Conservation (phyloP, 495 filamentous ascomycete genomes). For the Trichoderma parareesei region DNA sequence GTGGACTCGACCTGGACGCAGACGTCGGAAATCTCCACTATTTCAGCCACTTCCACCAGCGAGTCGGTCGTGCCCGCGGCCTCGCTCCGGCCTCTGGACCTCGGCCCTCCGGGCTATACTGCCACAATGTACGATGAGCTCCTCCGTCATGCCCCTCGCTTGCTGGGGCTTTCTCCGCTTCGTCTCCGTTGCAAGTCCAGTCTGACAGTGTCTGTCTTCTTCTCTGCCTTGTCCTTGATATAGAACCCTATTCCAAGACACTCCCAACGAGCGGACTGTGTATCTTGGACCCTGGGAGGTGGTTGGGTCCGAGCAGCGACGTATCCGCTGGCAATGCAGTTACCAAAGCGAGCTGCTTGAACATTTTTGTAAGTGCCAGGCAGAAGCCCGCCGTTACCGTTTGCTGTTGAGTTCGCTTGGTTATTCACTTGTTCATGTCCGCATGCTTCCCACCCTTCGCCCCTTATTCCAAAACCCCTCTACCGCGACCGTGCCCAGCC, state of each 20-base stretch:
- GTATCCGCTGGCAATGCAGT: conserved; percentile 28
- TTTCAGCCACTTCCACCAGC: conserved; percentile 25
- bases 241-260: conserved; percentile 28
- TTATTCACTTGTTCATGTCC: too few relatives aligned
- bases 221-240: conserved; percentile 12
- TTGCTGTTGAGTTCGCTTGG: too few relatives aligned
- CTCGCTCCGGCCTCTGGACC: conserved; percentile 27
- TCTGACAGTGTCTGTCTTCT: conserved; percentile 11
- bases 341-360: conserved; percentile 30
- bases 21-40: conserved; percentile 24
- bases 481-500: not conserved
- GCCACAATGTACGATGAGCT: conserved; percentile 26
- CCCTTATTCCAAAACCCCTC: too few relatives aligned
- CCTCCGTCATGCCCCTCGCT: conserved; percentile 8
- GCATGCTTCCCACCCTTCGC: too few relatives aligned
- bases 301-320: conserved; percentile 20
- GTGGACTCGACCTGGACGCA: conserved; percentile 26
- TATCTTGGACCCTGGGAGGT: conserved; percentile 33
- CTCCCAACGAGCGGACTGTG: conserved; percentile 24
- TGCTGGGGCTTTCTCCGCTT: not conserved
- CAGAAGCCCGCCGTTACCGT: too few relatives aligned
- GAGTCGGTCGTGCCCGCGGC: conserved; percentile 24
- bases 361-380: conserved; percentile 25
- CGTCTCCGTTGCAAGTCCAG: conserved; percentile 11
- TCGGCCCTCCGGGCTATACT: conserved; percentile 30